Evolutionary conservation across 2,329 filamentous ascomycete species (phyloP), one percentile per base, ranked within the genome.

Genomic region (Chaetomiaceae sp.): DNA sequence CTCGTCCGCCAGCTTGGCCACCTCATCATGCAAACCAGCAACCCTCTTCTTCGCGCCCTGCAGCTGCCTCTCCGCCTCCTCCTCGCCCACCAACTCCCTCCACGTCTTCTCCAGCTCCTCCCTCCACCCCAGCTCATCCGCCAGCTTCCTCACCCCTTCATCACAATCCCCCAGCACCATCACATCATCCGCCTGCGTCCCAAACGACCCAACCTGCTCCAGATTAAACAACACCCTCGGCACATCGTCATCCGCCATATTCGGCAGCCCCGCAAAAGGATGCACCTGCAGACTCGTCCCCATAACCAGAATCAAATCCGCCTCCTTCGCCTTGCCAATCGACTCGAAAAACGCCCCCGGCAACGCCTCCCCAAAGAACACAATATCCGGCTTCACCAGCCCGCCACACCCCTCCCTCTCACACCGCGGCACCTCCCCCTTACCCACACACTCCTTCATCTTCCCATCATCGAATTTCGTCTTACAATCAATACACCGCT

Each of bases 401-500:
- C 91, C 91, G 33, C 79, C 75, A 67, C 92, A 97, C 8, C 74
- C 65, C 4, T 73, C 71, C 34, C 31, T 29, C 36, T 71, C 60
- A 67, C 92, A 97, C 56, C 73, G 76, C 0, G 92, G 89, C 0
- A 95, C 87, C 23, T 82, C 75, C 22, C 82, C 86, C 33, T 75
- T 75, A 3, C 77, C 71, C 20, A 97, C 83, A 55, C 85, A 81
- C 58, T 81, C 72, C 63, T 78, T 79, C 87, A 97, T 96, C 60
- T 81, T 69, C 3, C 87, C 82, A 33, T 86, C 84, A 0, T 89
- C 87, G 65, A 84, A 97, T 1, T 78, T 69, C 7, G 44, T 73
- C 66, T 84, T 84, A 76, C 94, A 99, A 22, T 96, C 90, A 63
- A 97, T 91, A 69, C 94, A 99, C 60, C 86, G 81, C 71, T 97